A percentile compares a stretch with the other conserved stretches of the same genome.
These are phyloP conservation scores for Phytophthora citrophthora DNA, from an alignment of 352 stramenopile species.

Conservation along the genomic window DNA sequence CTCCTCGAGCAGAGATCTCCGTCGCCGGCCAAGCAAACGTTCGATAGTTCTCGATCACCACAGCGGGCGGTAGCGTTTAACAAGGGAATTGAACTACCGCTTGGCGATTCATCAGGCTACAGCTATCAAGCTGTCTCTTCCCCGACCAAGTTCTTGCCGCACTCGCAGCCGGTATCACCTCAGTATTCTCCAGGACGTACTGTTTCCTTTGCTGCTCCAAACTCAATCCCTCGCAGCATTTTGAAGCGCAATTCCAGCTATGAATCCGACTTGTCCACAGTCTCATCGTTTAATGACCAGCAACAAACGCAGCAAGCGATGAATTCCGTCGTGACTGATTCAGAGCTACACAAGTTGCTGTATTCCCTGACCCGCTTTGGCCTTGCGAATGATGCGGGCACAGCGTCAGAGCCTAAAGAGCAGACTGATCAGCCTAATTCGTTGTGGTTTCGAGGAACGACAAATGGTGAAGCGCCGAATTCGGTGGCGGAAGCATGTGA, in stretches of 20 bases:
- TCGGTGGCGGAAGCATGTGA: slow-evolving; percentile 6
- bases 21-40: slow-evolving; percentile 19
- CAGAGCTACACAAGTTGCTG: slow-evolving; percentile 69
- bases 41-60: slow-evolving; percentile 5
- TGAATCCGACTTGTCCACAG: slow-evolving; percentile 52
- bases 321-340: slow-evolving; percentile 32
- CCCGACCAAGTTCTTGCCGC: slow-evolving; percentile 6
- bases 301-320: slow-evolving; percentile 23
- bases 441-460: slow-evolving; percentile 18
- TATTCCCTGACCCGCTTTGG: slow-evolving; percentile 67
- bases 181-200: slow-evolving; percentile 31
- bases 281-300: slow-evolving; percentile 32
- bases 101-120: slow-evolving; percentile 36
- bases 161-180: slow-evolving; percentile 7
- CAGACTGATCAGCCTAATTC: slow-evolving; percentile 9
- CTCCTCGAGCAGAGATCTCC: slow-evolving; percentile 45
- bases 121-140: slow-evolving; percentile 6
- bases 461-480: slow-evolving; percentile 3
- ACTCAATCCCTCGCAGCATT: slow-evolving; percentile 44
- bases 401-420: background rate
- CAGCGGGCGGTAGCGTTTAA: slow-evolving; percentile 9
- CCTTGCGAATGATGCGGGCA: slow-evolving; percentile 35
- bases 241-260: slow-evolving; percentile 53
- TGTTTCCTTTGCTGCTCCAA: slow-evolving; percentile 39
- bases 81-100: slow-evolving; percentile 41